Evolutionary conservation across 768 basidiomycete genomes (phyloP).

Genomic region (Phanerochaete sordida): DNA sequence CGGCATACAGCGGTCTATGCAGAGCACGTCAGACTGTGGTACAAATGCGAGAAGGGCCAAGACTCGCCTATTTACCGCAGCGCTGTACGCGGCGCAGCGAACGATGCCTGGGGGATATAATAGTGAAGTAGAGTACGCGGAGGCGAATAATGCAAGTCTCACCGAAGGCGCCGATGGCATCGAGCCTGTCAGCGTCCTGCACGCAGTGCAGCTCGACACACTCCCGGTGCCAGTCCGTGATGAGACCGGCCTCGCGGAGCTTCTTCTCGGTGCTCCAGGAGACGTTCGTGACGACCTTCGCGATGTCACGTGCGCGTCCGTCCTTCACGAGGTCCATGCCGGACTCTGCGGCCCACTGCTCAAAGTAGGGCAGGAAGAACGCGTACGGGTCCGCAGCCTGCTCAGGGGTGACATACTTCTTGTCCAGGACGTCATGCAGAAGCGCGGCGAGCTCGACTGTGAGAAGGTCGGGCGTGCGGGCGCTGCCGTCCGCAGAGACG

Average conservation of each 20-base stretch:
- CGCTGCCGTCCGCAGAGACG: conserved; percentile 23
- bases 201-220: conserved; percentile 77
- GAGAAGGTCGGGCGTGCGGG: conserved; percentile 58
- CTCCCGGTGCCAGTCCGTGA: conserved; percentile 64
- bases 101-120: conserved; percentile 36
- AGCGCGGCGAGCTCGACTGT: conserved; percentile 84
- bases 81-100: conserved; percentile 45
- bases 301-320: conserved; percentile 53
- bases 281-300: conserved; percentile 69
- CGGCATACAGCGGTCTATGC: conserved; percentile 40
- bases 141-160: conserved; percentile 2
- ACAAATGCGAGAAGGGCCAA: neutral
- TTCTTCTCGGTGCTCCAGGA: conserved; percentile 85
- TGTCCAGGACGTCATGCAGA: conserved; percentile 84
- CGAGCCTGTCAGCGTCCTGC: conserved; percentile 51
- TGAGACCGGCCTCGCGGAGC: conserved; percentile 47
- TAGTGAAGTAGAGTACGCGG: no score
- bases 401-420: conserved; percentile 68
- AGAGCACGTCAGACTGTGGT: neutral
- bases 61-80: conserved; percentile 30
- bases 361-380: conserved; percentile 68
- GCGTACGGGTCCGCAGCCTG: conserved; percentile 55
- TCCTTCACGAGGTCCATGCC: conserved; percentile 56
- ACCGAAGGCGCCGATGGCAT: conserved; percentile 54
- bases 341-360: conserved; percentile 30